Evolutionary conservation across 257 asterid species (phyloP), one percentile per base, ranked within the genome.

Genomic region (Solanum phureja): DNA sequence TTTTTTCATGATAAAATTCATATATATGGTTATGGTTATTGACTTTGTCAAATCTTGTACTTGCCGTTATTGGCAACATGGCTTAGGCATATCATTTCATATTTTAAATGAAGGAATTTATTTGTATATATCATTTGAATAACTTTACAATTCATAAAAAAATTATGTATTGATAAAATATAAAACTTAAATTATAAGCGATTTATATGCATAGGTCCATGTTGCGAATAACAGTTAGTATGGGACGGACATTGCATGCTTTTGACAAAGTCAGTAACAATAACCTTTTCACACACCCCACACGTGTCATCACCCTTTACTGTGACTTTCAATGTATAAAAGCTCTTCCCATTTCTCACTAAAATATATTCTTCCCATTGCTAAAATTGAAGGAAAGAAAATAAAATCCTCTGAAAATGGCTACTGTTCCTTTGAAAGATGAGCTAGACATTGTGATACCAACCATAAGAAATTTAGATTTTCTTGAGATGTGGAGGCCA

Each of bases 401-500:
- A 8, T 2, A 11, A 23, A 13, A 24, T 7, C 33, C 38, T 49
- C 33, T 33, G 23, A 86, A 74, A 72, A 94, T 95, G 98, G 92
- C 95, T 14, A 24, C 91, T 24, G 19, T 93, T 34, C 93, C 88
- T 21, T 89, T 96, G 88, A 95, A 94, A 88, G 98, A 96, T 84
- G 98, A 96, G 84, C 94, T 96, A 0, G 98, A 96, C 68, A 96
- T 96, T 71, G 99, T 96, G 88, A 96, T 96, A 35, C 99, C 99
- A 16, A 96, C 98, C 3, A 96, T 96, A 68, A 89, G 98, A 66
- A 96, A 96, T 88, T 97, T 96, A 1, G 99, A 96, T 87, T 96
- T 96, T 93, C 60, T 96, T 79, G 98, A 96, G 60, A 96, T 96
- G 99, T 96, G 99, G 99, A 91, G 99, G 90, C 98, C 99, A 0